Conservation (phyloP, 345 rosid species). For the Streptanthus diversifolius region DNA sequence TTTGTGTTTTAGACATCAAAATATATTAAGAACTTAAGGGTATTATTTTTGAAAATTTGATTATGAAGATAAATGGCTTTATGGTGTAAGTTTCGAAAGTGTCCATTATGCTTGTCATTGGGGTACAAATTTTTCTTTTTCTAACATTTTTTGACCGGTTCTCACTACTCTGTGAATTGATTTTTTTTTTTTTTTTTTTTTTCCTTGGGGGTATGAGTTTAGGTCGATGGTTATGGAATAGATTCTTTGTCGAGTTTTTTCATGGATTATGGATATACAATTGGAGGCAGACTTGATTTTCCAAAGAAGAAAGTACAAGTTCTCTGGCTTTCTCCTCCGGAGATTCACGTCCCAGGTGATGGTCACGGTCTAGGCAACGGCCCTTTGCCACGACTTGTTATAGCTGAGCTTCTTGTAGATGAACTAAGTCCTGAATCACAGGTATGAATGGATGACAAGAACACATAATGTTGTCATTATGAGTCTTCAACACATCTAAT, state of each 20-base stretch:
- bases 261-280: conserved; percentile 69
- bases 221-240: conserved; percentile 80
- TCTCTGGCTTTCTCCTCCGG: conserved; percentile 80
- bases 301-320: conserved; percentile 77
- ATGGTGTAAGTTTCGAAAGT: too few species aligned
- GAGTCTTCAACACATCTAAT: neutral
- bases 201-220: neutral
- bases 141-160: neutral
- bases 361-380: conserved; percentile 54
- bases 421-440: conserved; percentile 66
- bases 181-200: neutral
- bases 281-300: conserved; percentile 58
- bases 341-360: conserved; percentile 26
- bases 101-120: neutral
- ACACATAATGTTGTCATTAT: neutral
- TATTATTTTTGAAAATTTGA: neutral
- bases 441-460: conserved; percentile 33
- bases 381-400: conserved; percentile 74
- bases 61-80: too few species aligned
- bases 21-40: neutral
- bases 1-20: neutral
- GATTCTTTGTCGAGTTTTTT: conserved; percentile 68
- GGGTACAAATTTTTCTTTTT: too few species aligned
- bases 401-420: conserved; percentile 83
- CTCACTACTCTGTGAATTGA: neutral